A percentile compares a stretch with the other conserved stretches of the same genome.
phyloP scores from a whole-genome alignment of 1,284 basidiomycete species.

The Phylloboletellus chloephorus region DNA sequence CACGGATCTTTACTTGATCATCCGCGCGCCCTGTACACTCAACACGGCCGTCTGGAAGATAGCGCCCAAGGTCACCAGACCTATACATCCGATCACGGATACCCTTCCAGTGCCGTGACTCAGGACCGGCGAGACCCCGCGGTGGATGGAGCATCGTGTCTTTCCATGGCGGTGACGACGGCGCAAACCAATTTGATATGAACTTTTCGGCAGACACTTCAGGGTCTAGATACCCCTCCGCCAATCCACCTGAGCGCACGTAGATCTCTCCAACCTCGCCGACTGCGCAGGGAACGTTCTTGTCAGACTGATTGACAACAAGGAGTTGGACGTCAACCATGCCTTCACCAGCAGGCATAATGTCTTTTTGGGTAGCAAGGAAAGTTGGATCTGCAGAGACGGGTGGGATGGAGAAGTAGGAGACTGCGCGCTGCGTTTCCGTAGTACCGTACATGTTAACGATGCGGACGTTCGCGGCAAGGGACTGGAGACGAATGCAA shows the following conservation, averaged over 20 bases:
- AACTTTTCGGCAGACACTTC: conserved; percentile 89
- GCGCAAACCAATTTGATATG: conserved; percentile 86
- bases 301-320: conserved; percentile 92
- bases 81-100: conserved; percentile 97
- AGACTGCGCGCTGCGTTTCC: conserved; percentile 98
- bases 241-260: conserved; percentile 92
- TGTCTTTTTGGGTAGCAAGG: conserved; percentile 92
- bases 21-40: conserved; percentile 98
- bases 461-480: conserved; percentile 90
- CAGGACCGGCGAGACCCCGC: conserved; percentile 56
- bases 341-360: conserved; percentile 96
- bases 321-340: conserved; percentile 98
- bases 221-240: conserved; percentile 91
- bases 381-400: conserved; percentile 85
- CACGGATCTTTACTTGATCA: conserved; percentile 99
- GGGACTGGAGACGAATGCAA: conserved; percentile 89
- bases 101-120: conserved; percentile 89
- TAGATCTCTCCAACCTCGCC: conserved; percentile 99
- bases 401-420: conserved; percentile 92
- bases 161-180: conserved; percentile 43
- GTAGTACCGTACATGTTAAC: conserved; percentile 99
- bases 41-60: conserved; percentile 89
- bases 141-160: conserved; percentile 70
- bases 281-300: conserved; percentile 84
- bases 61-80: conserved; percentile 94